Base-by-base conservation (phyloP, 352 stramenopile genomes). In the Blastocystis sp. region DNA sequence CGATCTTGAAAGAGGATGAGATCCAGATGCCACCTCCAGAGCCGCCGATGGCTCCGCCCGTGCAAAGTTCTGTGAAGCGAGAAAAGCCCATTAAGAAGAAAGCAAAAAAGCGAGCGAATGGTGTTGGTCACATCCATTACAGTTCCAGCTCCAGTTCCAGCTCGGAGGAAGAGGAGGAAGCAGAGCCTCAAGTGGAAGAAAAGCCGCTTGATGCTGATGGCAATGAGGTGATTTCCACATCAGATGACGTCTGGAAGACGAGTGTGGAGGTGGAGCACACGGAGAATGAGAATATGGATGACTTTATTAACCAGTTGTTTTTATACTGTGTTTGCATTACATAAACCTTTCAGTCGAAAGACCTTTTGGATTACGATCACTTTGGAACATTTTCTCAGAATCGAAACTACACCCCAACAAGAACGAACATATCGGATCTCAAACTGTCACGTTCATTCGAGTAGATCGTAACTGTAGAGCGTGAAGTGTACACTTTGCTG, bases 241-340 rank as follows among this genome's bases (percentile, higher is more conserved):
- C 30, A 9, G n/a, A 85, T 16, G 73, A 66, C 37, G 43, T 85
- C 43, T 85, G 73, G 73, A 85, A 85, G 26, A 85, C 73, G 20
- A 85, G 55, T 68, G 56, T 68, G 11, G 73, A 85, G 39, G 73
- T 85, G 73, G 73, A 85, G 50, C 73, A 85, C 47, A 85, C 73
- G 20, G 73, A 85, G 26, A 85, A 66, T 20, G 73, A 85, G 73
- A 85, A 85, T 16, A 85, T 85, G 73, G 73, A 85, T 26, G 73
- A 85, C 50, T 85, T 85, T 37, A 85, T 85, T 3, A 85, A 68
- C 30, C 73, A 85, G 50, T 85, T 85, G 50, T 85, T 85, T 66
- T 66, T 85, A 53, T 85, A 68, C 0, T 69, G 0, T 50, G 18
- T 30, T 85, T 66, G 26, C 11, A 69, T 47, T 66, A 30, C 45